A percentile compares a stretch with the other conserved stretches of the same genome.
These are phyloP conservation scores for Sporisorium scitamineum DNA, from an alignment of 1,284 basidiomycete species.

Conservation along the genomic window DNA sequence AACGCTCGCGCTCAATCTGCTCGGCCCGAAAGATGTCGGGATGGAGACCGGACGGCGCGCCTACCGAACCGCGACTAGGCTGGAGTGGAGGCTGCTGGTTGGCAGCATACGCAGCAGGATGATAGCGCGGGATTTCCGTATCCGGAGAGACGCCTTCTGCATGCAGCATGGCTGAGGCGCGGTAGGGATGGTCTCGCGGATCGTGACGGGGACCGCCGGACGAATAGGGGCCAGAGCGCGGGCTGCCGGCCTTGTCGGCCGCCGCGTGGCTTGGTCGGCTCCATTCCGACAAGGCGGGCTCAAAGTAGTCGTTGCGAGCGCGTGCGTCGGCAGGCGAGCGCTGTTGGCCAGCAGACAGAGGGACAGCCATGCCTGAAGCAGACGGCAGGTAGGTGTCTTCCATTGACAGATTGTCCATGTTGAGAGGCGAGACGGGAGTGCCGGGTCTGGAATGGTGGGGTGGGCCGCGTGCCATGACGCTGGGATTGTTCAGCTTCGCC, in stretches of 20 bases:
- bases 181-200: constrained; percentile 21
- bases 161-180: constrained; percentile 13
- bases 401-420: constrained; percentile 51
- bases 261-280: constrained; percentile 9
- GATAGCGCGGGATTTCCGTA: constrained; percentile 18
- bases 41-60: constrained; percentile 4
- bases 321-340: constrained; percentile 32
- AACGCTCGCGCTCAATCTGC: constrained; percentile 33
- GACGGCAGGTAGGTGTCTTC: constrained; percentile 38
- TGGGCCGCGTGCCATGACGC: constrained; percentile 14
- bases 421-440: constrained; percentile 53
- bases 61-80: constrained; percentile 9
- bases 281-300: constrained; percentile 22
- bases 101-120: constrained; percentile 1
- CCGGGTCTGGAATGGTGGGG: constrained; percentile 37
- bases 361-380: constrained; percentile 37
- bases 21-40: constrained; percentile 19
- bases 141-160: constrained; percentile 18
- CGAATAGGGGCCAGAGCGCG: constrained; percentile 6
- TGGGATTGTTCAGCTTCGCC: constrained; percentile 10
- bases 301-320: constrained; percentile 44
- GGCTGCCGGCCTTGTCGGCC: constrained; percentile 21
- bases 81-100: constrained; percentile 9
- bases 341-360: constrained; percentile 16
- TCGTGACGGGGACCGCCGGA: constrained; percentile 12